Base-by-base conservation (phyloP, 2,329 filamentous ascomycete genomes). In the Stagonosporopsis vannaccii region DNA sequence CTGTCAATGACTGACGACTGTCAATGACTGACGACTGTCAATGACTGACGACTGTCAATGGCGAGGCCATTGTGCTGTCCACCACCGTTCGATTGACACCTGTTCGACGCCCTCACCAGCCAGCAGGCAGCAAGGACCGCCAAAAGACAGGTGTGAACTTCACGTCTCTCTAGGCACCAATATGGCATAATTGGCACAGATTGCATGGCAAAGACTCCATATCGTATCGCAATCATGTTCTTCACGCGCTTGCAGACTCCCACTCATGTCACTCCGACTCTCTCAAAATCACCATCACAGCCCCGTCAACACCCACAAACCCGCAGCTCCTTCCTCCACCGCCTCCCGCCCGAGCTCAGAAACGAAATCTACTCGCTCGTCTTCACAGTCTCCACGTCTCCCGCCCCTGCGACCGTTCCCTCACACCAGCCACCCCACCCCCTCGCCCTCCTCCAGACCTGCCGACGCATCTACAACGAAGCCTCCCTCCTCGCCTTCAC, bases 281-380 rank as follows among this genome's bases (percentile, higher is more conserved):
- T 13, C 17, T 35, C 30, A 7, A 23, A 45, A 13, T 8, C 5
- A 36, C 35, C 50, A 22, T 9, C n/a, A 13, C 13, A 23, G 22
- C 13, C 28, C 4, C 2, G 26, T 12, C 48, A 20, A 17, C 22
- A 42, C 35, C 4, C 32, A 17, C 19, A 46, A 48, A 8, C 43
- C 22, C 51, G 59, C 19, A 58, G 55, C 26, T 8, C 30, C 11
- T 46, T 60, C 25, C 22, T 58, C 36, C 6, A 8, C 12, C 51
- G 37, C 17, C 45, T 60, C 11, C 60, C 58, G 6, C 23, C 56
- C 11, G 56, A 61, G 25, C 45, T 60, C 37, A 28, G 51, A 4
- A 58, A 61, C 43, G 19, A 58, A 12, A 60, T 61, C 9, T 63
- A 58, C 35, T 28, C 15, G 2, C 36, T 52, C 30, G 45, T 51